Conservation (phyloP, 495 filamentous ascomycete species). For the Durotheca rogersii region DNA sequence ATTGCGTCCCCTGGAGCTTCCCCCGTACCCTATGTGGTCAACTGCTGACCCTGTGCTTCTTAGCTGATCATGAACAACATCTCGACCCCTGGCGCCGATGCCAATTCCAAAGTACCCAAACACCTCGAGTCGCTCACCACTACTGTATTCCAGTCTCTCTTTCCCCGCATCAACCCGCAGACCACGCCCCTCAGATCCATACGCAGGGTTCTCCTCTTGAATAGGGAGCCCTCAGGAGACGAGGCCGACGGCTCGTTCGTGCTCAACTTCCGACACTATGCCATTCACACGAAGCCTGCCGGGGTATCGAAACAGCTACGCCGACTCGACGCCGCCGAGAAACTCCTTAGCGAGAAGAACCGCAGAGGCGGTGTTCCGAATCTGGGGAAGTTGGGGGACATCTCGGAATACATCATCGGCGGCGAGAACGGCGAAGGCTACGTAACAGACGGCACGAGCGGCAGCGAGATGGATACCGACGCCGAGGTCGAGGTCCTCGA, state of each 20-base stretch:
- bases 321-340: constrained; percentile 85
- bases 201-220: constrained; percentile 83
- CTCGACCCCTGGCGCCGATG: constrained; percentile 64
- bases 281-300: constrained; percentile 84
- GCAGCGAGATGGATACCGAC: constrained; percentile 90
- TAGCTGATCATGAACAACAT: constrained; percentile 99
- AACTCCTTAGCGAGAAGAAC: constrained; percentile 56
- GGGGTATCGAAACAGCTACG: constrained; percentile 80
- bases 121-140: constrained; percentile 93
- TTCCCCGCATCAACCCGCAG: constrained; percentile 94
- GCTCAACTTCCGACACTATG: constrained; percentile 91
- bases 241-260: constrained; percentile 69
- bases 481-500: constrained; percentile 92
- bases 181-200: constrained; percentile 84
- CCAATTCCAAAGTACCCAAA: constrained; percentile 65
- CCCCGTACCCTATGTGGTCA: constrained; percentile 9
- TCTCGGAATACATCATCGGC: constrained; percentile 92
- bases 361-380: constrained; percentile 79
- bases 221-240: constrained; percentile 63
- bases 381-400: constrained; percentile 85
- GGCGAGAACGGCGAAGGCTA: constrained; percentile 76
- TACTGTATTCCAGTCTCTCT: constrained; percentile 92
- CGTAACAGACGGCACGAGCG: constrained; percentile 77
- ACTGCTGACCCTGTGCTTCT: constrained; percentile 16
- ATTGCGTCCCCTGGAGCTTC: background rate